Evolutionary conservation across 2,329 filamentous ascomycete species (phyloP), one percentile per base, ranked within the genome.

Genomic region (Drechslerella coelobrocha): DNA sequence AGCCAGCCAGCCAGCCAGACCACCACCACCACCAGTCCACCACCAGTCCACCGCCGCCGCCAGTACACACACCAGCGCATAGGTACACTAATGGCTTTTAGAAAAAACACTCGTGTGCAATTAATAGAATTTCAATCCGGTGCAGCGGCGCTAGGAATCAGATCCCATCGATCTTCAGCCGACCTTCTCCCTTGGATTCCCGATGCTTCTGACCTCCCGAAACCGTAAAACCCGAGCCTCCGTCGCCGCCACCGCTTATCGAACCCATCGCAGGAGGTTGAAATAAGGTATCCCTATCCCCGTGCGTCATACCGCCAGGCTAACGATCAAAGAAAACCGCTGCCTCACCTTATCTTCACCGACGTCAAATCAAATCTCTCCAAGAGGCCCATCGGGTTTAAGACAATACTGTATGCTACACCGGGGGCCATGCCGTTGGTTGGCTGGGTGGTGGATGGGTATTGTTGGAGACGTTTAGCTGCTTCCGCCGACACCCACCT

Each of bases 241-340:
- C 37, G 9, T 17, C 37, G 4, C 37, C 9, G 9, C 4, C n/a
- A 41, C 5, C 19, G n/a, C n/a, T 9, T 19, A 23, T 45, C 5
- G 14, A 29, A 53, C 59, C 51, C 45, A 45, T 21, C 57, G 31
- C 39, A 51, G 41, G 66, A 71, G 66, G 66, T 71, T 71, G 66
- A 71, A 71, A 71, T 71, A 71, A 71, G 66, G 66, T 71, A 59
- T 55, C 41, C 45, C 45, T 43, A 63, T 54, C 52, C 52, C 55
- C 62, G 60, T 60, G 55, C 62, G 55, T 68, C 62, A 61, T 53
- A 34, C 61, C 17, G 19, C 23, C 61, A 41, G 27, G 55, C 52
- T 52, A 55, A 26, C 26, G 14, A 14, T 9, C 53, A 14, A 39
- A 12, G 37, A 57, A 51, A 56, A 24, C 41, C 26, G 27, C 26